Percentiles rank a stretch among this genome's conserved stretches.
Conservation (phyloP, 805 yeast species). For the Lipomyces oligophaga region DNA sequence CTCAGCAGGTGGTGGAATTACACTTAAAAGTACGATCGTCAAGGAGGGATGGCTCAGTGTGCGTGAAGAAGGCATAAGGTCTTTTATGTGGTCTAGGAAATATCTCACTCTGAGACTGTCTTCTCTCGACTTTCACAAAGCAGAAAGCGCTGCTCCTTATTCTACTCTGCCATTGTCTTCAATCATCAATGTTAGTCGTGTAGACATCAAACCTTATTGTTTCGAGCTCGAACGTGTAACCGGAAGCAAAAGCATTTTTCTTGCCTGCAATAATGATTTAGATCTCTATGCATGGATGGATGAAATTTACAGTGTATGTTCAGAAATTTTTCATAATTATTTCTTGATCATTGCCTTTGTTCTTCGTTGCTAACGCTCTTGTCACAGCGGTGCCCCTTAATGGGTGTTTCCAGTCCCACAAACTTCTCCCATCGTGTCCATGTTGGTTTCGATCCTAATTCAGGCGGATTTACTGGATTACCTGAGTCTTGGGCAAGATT, state of each 20-base stretch:
- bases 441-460: conserved; percentile 79
- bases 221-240: conserved; percentile 59
- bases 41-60: conserved; percentile 80
- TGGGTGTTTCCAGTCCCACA: conserved; percentile 80
- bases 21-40: conserved; percentile 11
- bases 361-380: not conserved
- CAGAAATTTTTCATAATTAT: not conserved
- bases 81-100: conserved; percentile 90
- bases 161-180: conserved; percentile 47
- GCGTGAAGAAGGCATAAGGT: conserved; percentile 85
- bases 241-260: conserved; percentile 53
- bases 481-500: conserved; percentile 91
- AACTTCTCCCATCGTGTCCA: conserved; percentile 95
- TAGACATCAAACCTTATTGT: conserved; percentile 70
- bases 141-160: conserved; percentile 17
- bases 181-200: conserved; percentile 60
- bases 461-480: conserved; percentile 86
- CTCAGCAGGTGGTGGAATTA: conserved; percentile 6
- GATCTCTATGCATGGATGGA: conserved; percentile 90
- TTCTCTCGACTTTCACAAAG: conserved; percentile 66
- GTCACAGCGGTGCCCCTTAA: conserved; percentile 37
- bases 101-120: conserved; percentile 74
- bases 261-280: conserved; percentile 70
- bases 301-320: conserved; percentile 50
- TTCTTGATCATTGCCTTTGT: not conserved